Evolutionary conservation across 176 grass and related monocot genomes (phyloP), one percentile per base, ranked within the genome.

Genomic region (Triticum dicoccoides): DNA sequence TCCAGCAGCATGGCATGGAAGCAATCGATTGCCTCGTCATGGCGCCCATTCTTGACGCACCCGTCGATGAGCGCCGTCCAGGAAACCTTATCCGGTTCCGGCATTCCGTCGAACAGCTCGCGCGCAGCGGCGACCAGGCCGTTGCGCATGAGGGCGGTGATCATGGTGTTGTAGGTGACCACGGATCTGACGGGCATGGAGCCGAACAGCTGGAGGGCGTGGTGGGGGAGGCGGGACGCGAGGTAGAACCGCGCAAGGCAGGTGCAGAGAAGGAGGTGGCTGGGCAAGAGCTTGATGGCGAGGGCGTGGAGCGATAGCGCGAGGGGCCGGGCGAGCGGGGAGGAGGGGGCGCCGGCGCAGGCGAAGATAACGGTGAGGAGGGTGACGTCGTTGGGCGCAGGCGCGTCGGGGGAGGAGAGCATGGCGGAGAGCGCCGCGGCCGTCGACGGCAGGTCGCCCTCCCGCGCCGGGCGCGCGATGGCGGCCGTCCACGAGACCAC

Each of bases 41-140:
- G 83, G 51, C 84, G 73, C n/a, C 86, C 88, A 58, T 91, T 92
- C 86, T 95, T 88, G 27, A 91, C 84, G 78, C 85, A 89, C 58
- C 74, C 88, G 15, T 91, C 85, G 54, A 95, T 92, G 62, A 98
- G 81, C 61, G 88, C 89, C 62, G 89, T 93, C 88, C 96, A 95
- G 2, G 91, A 95, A 24, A 95, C 81, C 86, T 79, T 88, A 41
- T 98, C 94, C 83, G 76, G 90, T 0, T 13, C 68, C 4, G 88
- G 78, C 89, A 91, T 91, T 86, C 45, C 69, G 13, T 89, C 83
- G 34, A 95, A 95, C 86, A 95, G 69, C 34, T 90, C 76, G 78
- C 74, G 82, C 8, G 87, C 91, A 10, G 63, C 59, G 7, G 66
- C 74, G 1, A 94, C 79, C n/a, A 88, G 88, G 41, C 87, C 88